These are phyloP conservation scores for Suillus subalutaceus DNA, from an alignment of 768 basidiomycete genomes.

Conservation along the genomic window DNA sequence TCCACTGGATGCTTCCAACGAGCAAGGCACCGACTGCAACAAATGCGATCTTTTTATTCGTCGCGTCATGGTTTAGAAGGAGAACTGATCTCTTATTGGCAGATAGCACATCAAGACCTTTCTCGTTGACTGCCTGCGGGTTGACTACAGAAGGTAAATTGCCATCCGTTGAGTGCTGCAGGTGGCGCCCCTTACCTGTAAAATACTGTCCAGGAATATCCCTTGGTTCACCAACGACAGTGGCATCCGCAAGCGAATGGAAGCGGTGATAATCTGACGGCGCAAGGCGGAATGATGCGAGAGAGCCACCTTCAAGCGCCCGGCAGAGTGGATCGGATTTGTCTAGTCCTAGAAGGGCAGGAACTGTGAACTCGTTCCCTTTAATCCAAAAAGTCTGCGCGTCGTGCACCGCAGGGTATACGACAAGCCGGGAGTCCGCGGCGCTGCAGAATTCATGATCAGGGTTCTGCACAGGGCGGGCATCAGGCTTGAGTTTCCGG, in stretches of 20 bases:
- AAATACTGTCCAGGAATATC: constrained; percentile 62
- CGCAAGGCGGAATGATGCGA: constrained; percentile 77
- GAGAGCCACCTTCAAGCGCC: constrained; percentile 45
- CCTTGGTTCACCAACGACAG: constrained; percentile 40
- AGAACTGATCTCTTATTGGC: constrained; percentile 62
- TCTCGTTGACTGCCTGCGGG: constrained; percentile 76
- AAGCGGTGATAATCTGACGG: constrained; percentile 85
- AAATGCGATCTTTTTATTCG: constrained; percentile 58
- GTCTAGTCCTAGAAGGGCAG: constrained; percentile 53
- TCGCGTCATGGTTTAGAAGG: constrained; percentile 48
- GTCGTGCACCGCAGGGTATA: constrained; percentile 57
- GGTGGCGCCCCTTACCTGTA: constrained; percentile 44
- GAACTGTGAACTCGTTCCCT: constrained; percentile 69
- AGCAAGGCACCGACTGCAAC: constrained; percentile 83
- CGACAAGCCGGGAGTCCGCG: constrained; percentile 76
- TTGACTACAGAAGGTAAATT: constrained; percentile 49
- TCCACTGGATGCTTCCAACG: constrained; percentile 76
- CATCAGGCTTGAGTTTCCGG: constrained; percentile 58
- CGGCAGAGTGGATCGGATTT: constrained; percentile 43
- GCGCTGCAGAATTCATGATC: constrained; percentile 57
- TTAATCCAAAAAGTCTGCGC: constrained; percentile 81
- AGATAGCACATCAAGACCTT: constrained; percentile 64
- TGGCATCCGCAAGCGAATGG: constrained; percentile 68
- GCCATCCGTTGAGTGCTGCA: neutral
- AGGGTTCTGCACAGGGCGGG: constrained; percentile 61